Evolutionary conservation across 257 asterid genomes (phyloP).

Genomic region (Capsicum baccatum): DNA sequence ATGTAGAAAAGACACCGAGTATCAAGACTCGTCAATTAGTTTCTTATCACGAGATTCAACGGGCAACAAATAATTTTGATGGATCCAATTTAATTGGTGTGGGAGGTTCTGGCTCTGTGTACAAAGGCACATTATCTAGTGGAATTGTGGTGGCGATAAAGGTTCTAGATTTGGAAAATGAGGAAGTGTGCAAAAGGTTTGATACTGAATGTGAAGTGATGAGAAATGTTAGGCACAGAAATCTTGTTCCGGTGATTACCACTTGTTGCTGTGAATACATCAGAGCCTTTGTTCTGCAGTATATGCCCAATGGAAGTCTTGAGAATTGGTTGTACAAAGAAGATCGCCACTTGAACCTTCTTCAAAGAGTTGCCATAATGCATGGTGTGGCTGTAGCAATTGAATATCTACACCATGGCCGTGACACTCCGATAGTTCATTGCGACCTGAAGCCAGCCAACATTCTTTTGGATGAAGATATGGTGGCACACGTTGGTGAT

Average conservation of each 20-base stretch:
- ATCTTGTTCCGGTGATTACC: constrained; percentile 44
- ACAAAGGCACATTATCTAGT: constrained; percentile 33
- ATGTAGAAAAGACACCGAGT: constrained; percentile 1
- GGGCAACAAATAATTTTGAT: constrained; percentile 43
- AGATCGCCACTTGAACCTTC: constrained; percentile 31
- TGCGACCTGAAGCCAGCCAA: constrained; percentile 50
- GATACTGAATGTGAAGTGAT: constrained; percentile 43
- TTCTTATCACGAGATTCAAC: constrained; percentile 34
- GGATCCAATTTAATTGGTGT: constrained; percentile 40
- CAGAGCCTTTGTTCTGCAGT: constrained; percentile 41
- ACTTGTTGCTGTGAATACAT: constrained; percentile 36
- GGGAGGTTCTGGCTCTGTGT: constrained; percentile 44
- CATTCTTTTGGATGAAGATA: constrained; percentile 44
- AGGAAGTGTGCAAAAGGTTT: constrained; percentile 35
- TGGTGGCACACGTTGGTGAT: constrained; percentile 35
- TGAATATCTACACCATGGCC: constrained; percentile 48
- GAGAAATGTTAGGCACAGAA: constrained; percentile 41
- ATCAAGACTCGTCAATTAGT: constrained; percentile 22
- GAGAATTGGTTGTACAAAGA: constrained; percentile 39
- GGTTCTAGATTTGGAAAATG: constrained; percentile 37
- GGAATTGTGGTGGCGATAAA: constrained; percentile 38
- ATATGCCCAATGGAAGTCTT: constrained; percentile 48
- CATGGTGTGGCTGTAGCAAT: constrained; percentile 46
- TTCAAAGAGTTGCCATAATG: constrained; percentile 37
- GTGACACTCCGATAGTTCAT: constrained; percentile 35